Base-by-base conservation (phyloP, 192 early-diverging fungal genomes). In the Entomortierella parvispora region DNA sequence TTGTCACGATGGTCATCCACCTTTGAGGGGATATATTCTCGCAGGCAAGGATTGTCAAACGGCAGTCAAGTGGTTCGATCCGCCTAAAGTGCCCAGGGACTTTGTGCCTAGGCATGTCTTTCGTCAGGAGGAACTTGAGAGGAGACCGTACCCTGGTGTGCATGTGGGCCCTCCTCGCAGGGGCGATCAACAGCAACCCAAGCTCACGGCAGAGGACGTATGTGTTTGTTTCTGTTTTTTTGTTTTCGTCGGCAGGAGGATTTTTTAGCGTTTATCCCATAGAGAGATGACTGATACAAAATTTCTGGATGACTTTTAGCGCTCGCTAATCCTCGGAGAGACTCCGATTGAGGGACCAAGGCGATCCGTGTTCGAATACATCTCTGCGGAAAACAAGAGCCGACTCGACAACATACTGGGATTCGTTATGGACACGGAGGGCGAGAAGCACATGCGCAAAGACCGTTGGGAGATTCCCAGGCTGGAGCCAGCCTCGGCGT, bases 281-380 rank as follows among this genome's bases (percentile, higher is more conserved):
- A n/a, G n/a, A n/a, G n/a, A n/a, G n/a, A n/a, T n/a, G n/a, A n/a
- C n/a, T n/a, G n/a, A n/a, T n/a, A n/a, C n/a, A n/a, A n/a, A n/a
- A n/a, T n/a, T n/a, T n/a, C n/a, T n/a, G n/a, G n/a, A n/a, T n/a
- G n/a, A n/a, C n/a, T 88, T 88, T 25, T 61, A 86, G 58, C 87
- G 93, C 22, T 86, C 89, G 2, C 80, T 81, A 25, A 79, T 92
- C 14, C 80, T 93, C 9, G 94, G 93, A 2, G 94, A 95, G 67
- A 89, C 84, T 47, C 84, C 86, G 0, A 83, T 92, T 15, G 81
- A 83, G 17, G 90, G 78, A 14, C 89, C 90, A 1, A 49, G 65
- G 12, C 82, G 92, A 52, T 92, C 90, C 53, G 90, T 96, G 3
- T 96, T 93, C 66, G 84, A 90, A 31, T 90, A 83, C 68, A 80